Base-by-base conservation (phyloP, 2,329 filamentous ascomycete genomes). In the Rachicladosporium sp. region DNA sequence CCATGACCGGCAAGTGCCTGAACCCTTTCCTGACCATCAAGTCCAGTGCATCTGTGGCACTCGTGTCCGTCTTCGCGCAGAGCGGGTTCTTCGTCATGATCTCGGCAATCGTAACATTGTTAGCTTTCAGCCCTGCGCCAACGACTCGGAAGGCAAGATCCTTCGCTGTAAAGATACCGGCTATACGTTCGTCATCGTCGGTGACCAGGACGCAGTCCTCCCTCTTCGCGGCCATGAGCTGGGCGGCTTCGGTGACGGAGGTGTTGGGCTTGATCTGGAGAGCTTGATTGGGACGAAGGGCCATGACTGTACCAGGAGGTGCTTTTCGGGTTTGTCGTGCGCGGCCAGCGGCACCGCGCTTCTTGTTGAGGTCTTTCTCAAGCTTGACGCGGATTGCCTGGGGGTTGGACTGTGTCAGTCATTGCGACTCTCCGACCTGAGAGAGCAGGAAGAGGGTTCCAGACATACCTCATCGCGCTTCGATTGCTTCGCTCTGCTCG, bases 11-110 rank as follows among this genome's bases (percentile, higher is more conserved):
- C 57, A 98, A 65, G 68, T 98, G 91, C 52, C 91, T 79, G 71
- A 98, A 98, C 11, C 91, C 91, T 67, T 96, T 96, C 52, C 89
- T 76, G 42, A 98, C 91, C 91, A 98, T 98, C 42, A 96, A 73
- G 63, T 98, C 89, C 47, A 98, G 69, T 27, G 91, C 91, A 69
- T 98, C 91, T 33, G 91, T 98, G 29, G 91, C 91, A 63, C 89
- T 96, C 29, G 91, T 98, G 59, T 98, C 91, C 42, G 91, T 98
- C 60, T 91, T 80, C 40, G 91, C 91, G 62, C 91, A 98, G 10
- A 98, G 76, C 8, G 91, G 91, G 67, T 98, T 98, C 72, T 96
- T 95, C 59, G 91, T 98, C 91, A 98, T 98, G 63, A 98, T 98
- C 59, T 96, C 88, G 50, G 87, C 83, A 59, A 98, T 95, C 13